Evolutionary conservation across 345 rosid species (phyloP).

Genomic region (Abelmoschus esculentus): DNA sequence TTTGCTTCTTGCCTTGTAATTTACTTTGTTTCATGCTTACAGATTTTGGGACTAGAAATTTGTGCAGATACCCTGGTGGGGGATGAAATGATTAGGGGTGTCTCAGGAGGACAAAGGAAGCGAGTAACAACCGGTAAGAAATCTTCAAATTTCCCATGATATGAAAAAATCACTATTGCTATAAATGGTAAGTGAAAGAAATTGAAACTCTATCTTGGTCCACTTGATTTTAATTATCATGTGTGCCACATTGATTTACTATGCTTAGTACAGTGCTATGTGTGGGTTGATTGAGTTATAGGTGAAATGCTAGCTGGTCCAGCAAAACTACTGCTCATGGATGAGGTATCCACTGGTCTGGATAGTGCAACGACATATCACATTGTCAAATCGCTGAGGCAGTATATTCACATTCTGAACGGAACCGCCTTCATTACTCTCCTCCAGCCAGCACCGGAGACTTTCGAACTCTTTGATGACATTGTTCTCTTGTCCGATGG

Average conservation of each 20-base stretch:
- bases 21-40: background rate
- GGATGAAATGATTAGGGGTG: slow-evolving; percentile 51
- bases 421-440: slow-evolving; percentile 65
- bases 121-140: slow-evolving; percentile 60
- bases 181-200: background rate
- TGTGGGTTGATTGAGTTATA: slow-evolving; percentile 1
- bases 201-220: too few species aligned
- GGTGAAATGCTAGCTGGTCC: slow-evolving; percentile 78
- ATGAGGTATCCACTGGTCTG: slow-evolving; percentile 70
- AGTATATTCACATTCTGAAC: slow-evolving; percentile 41
- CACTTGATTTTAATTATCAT: too few species aligned
- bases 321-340: slow-evolving; percentile 53
- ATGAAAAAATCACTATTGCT: background rate
- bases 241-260: too few species aligned
- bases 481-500: slow-evolving; percentile 68
- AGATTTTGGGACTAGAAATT: background rate
- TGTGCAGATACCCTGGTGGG: slow-evolving; percentile 19
- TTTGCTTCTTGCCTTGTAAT: background rate
- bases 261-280: background rate
- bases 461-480: slow-evolving; percentile 68
- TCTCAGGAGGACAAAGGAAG: slow-evolving; percentile 67
- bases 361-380: slow-evolving; percentile 79
- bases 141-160: background rate
- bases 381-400: slow-evolving; percentile 61
- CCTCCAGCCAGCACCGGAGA: slow-evolving; percentile 82